Conservation (phyloP, 306 rosid genomes). For the Rosa multiflora region DNA sequence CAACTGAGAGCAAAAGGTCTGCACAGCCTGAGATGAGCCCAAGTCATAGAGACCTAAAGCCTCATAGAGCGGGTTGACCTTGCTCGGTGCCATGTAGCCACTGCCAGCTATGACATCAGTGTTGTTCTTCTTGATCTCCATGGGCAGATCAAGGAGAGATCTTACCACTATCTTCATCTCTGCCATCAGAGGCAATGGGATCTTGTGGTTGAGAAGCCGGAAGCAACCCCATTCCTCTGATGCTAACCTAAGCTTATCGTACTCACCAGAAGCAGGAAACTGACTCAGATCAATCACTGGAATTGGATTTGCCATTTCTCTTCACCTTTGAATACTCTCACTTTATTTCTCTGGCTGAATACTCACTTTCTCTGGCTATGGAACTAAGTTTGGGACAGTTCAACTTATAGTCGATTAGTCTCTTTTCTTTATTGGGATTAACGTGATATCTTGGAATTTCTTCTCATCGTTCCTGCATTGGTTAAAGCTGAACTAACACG, state of each 20-base stretch:
- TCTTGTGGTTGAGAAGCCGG: slow-evolving; percentile 46
- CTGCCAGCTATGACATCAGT: slow-evolving; percentile 40
- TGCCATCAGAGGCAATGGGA: slow-evolving; percentile 39
- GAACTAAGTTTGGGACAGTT: no score
- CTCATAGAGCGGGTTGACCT: slow-evolving; percentile 45
- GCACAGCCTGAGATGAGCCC: slow-evolving; percentile 41
- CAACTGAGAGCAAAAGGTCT: slow-evolving; percentile 43
- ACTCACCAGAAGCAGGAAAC: slow-evolving; percentile 22
- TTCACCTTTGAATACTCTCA: no score
- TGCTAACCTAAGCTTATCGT: slow-evolving; percentile 46
- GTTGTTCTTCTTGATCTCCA: slow-evolving; percentile 52
- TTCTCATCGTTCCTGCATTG: no score
- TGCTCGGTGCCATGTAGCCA: slow-evolving; percentile 47
- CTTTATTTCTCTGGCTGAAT: no score
- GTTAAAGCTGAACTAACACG: no score
- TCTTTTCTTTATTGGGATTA: no score
- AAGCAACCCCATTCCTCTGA: slow-evolving; percentile 71
- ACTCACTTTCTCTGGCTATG: no score
- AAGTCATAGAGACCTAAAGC: slow-evolving; percentile 45
- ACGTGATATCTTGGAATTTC: no score
- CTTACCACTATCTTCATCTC: slow-evolving; percentile 45
- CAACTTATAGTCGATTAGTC: no score
- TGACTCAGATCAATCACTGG: slow-evolving; percentile 48
- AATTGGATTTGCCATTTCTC: slow-evolving; percentile 28
- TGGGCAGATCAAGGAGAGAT: slow-evolving; percentile 50